phyloP scores from a whole-genome alignment of 352 stramenopile genomes.

The Plasmopara muralis region DNA sequence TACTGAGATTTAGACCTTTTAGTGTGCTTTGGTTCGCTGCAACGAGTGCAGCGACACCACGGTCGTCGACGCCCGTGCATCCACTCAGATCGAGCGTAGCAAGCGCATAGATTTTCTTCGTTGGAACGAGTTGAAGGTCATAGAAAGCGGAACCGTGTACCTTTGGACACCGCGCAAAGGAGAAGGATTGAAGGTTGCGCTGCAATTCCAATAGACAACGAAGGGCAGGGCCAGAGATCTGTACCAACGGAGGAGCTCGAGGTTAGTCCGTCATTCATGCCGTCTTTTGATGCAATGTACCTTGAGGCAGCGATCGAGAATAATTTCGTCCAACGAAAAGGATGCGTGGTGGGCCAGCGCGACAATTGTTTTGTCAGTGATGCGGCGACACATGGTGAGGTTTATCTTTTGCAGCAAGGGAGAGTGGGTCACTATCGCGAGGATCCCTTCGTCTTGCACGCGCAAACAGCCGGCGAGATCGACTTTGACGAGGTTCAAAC shows the following conservation, averaged over 20 bases:
- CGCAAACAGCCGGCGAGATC: conserved; percentile 71
- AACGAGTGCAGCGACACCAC: conserved; percentile 40
- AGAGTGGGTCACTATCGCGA: conserved; percentile 55
- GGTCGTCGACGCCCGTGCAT: conserved; percentile 42
- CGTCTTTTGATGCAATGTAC: conserved; percentile 14
- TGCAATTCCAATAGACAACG: conserved; percentile 53
- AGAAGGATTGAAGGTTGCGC: conserved; percentile 36
- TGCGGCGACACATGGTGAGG: conserved; percentile 69
- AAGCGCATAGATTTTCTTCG: conserved; percentile 25
- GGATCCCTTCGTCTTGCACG: conserved; percentile 70
- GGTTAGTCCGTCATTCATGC: neutral
- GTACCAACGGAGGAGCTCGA: neutral
- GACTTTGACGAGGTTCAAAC: conserved; percentile 36
- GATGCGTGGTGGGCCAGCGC: conserved; percentile 37
- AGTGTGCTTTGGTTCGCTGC: conserved; percentile 45
- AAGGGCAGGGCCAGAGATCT: conserved; percentile 55
- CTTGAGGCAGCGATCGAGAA: conserved; percentile 62
- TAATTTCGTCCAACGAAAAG: conserved; percentile 31
- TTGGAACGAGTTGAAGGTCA: conserved; percentile 10
- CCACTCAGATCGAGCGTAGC: conserved; percentile 41
- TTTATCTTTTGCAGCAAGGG: conserved; percentile 47
- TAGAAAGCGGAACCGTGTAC: conserved; percentile 44
- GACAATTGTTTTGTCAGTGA: conserved; percentile 65
- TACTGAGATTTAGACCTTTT: conserved; percentile 45
- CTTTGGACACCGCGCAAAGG: conserved; percentile 62